These are phyloP conservation scores for Cladosporium sp. DNA, from an alignment of 2,329 filamentous ascomycete genomes.

Conservation along the genomic window DNA sequence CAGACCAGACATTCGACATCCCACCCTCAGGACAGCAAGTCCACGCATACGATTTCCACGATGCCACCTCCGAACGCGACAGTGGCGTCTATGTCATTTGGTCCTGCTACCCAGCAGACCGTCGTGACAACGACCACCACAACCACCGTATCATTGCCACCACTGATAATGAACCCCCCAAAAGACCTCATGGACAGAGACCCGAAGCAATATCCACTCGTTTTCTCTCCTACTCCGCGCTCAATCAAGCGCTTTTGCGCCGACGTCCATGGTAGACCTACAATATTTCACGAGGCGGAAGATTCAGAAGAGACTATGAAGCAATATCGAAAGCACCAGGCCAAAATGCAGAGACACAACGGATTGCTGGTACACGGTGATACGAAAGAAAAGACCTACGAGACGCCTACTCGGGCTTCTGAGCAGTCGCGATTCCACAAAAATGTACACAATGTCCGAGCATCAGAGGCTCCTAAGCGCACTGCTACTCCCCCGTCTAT, in stretches of 20 bases:
- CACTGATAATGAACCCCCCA: conserved; percentile 72
- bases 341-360: conserved; percentile 24
- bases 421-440: conserved; percentile 16
- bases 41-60: conserved; percentile 10
- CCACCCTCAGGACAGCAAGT: conserved; percentile 13
- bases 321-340: conserved; percentile 33
- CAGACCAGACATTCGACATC: conserved; percentile 14
- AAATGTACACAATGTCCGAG: conserved; percentile 26
- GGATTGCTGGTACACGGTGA: conserved; percentile 26
- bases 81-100: conserved; percentile 57
- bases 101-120: conserved; percentile 59
- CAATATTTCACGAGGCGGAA: conserved; percentile 60
- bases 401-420: conserved; percentile 20
- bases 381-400: conserved; percentile 20
- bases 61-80: conserved; percentile 34
- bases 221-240: conserved; percentile 73
- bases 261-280: conserved; percentile 57
- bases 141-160: conserved; percentile 75
- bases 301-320: conserved; percentile 49
- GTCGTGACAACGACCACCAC: conserved; percentile 87
- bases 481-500: conserved; percentile 51
- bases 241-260: conserved; percentile 75
- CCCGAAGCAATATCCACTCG: conserved; percentile 84
- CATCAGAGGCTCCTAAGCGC: conserved; percentile 37
- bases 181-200: conserved; percentile 68